These are phyloP conservation scores for Mycena capillaripes DNA, from an alignment of 768 basidiomycete genomes.

Conservation along the genomic window DNA sequence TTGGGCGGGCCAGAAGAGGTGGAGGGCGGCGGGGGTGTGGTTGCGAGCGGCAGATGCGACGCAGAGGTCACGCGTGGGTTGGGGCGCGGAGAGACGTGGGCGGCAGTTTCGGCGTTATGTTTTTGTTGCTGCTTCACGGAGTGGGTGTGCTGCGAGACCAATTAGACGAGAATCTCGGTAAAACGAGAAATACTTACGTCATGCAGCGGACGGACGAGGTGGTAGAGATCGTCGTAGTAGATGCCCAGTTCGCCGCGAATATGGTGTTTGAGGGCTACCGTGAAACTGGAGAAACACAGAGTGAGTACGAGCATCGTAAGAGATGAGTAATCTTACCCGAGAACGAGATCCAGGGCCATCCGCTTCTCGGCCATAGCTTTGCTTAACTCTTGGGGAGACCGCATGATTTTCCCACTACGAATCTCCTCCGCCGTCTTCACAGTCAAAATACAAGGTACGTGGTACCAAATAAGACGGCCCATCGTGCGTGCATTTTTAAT, in stretches of 20 bases:
- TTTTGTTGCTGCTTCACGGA: slow-evolving; percentile 39
- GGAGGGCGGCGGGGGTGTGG: slow-evolving; percentile 31
- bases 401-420: slow-evolving; percentile 44
- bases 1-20: slow-evolving; percentile 28
- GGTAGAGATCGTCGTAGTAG: slow-evolving; percentile 74
- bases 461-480: slow-evolving; percentile 72
- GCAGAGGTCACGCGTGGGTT: slow-evolving; percentile 46
- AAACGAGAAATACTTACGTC: slow-evolving; percentile 50
- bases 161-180: not conserved
- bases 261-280: slow-evolving; percentile 73
- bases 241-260: slow-evolving; percentile 72
- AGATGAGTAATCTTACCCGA: slow-evolving; percentile 57
- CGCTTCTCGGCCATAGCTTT: slow-evolving; percentile 74
- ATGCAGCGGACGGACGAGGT: slow-evolving; percentile 69
- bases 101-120: slow-evolving; percentile 26
- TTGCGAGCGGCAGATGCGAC: slow-evolving; percentile 35
- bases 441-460: slow-evolving; percentile 65
- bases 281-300: slow-evolving; percentile 53
- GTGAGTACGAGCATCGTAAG: not conserved
- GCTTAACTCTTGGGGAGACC: slow-evolving; percentile 57
- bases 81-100: slow-evolving; percentile 43
- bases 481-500: slow-evolving; percentile 65
- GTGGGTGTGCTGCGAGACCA: slow-evolving; percentile 50
- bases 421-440: slow-evolving; percentile 57
- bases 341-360: slow-evolving; percentile 69